These are phyloP conservation scores for Colletotrichum agaves DNA, from an alignment of 2,329 filamentous ascomycete genomes.

Conservation along the genomic window DNA sequence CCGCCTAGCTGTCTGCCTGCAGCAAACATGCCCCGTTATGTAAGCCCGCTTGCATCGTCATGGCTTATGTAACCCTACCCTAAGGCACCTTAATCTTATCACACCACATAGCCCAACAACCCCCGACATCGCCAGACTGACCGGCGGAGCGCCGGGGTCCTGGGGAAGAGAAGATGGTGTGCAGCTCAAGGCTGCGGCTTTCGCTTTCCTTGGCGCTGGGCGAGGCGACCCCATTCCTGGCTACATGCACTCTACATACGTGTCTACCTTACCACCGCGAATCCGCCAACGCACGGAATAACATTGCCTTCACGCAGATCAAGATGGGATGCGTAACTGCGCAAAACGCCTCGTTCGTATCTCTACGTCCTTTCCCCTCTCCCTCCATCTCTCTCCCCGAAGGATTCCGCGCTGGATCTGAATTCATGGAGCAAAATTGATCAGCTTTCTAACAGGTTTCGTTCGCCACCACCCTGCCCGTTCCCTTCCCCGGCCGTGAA, in stretches of 20 bases:
- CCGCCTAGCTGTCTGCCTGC: neutral
- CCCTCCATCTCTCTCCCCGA: neutral
- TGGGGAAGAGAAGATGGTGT: constrained; percentile 12
- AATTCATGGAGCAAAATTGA: neutral
- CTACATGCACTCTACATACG: neutral
- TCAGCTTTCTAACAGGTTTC: neutral
- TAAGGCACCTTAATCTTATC: neutral
- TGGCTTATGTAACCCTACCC: neutral
- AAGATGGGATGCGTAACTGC: neutral
- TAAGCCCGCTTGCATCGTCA: neutral
- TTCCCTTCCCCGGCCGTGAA: neutral
- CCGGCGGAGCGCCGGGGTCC: neutral
- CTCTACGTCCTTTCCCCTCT: no score
- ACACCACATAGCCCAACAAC: neutral
- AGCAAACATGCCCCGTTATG: neutral
- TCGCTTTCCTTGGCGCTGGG: neutral
- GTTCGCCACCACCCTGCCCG: neutral
- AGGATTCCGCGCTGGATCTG: neutral
- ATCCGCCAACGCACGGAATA: neutral
- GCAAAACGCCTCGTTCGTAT: neutral
- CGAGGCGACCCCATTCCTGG: neutral
- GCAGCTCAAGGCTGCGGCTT: constrained; percentile 30
- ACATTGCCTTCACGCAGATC: neutral
- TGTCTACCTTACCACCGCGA: neutral
- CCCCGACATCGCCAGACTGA: neutral